phyloP scores from a whole-genome alignment of 23 red algal species.

The Agarophyton chilense region DNA sequence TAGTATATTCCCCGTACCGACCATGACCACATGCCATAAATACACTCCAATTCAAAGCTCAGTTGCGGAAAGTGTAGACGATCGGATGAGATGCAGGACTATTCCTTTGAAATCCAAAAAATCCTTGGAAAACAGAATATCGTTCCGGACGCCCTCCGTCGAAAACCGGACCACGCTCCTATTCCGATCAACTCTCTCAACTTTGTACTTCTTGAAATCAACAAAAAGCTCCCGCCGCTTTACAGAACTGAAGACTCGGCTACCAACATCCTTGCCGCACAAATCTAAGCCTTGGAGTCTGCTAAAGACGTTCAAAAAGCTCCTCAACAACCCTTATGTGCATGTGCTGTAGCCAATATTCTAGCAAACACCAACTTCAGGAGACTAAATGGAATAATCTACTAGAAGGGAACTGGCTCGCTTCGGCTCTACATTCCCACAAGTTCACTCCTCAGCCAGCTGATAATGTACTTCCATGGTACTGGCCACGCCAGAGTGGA shows the following conservation, averaged over 20 bases:
- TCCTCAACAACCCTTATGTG: not conserved
- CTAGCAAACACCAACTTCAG: too few species aligned
- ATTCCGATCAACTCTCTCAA: not conserved
- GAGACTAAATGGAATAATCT: not conserved
- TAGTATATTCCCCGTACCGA: not conserved
- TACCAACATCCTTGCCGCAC: not conserved
- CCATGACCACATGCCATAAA: conserved; percentile 45
- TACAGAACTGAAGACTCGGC: not conserved
- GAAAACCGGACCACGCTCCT: not conserved
- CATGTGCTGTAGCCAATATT: not conserved
- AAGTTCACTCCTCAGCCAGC: not conserved
- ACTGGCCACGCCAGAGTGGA: not conserved
- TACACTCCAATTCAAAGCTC: conserved; percentile 18
- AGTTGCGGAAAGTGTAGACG: conserved; percentile 17
- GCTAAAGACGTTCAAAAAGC: too few species aligned
- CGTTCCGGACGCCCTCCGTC: conserved; percentile 1
- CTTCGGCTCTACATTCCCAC: not conserved
- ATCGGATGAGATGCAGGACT: conserved; percentile 35
- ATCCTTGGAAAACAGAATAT: not conserved
- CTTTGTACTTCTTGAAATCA: not conserved
- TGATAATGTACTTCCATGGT: not conserved
- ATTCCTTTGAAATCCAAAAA: conserved; percentile 1
- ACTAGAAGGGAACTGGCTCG: not conserved
- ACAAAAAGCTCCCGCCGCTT: not conserved
- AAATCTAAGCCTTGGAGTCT: too few species aligned